Evolutionary conservation across 176 grass and related monocot species (phyloP), one percentile per base, ranked within the genome.

Genomic region (Cenchrus fungigraminus): DNA sequence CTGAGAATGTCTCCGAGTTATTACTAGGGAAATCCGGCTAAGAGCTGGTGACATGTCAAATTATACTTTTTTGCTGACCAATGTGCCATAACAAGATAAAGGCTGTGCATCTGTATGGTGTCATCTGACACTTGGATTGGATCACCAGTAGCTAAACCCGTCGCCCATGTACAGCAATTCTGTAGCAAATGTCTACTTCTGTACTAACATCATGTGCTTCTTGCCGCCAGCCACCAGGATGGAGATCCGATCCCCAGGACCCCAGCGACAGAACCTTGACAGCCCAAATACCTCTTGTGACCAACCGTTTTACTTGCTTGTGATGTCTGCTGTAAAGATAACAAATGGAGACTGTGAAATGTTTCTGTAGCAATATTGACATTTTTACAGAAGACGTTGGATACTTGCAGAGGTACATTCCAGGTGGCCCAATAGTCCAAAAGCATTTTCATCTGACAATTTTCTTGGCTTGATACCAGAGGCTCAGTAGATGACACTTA

Each of bases 231-330:
- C 89, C 6, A 97, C 87, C 4, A 91, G 91, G 37, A 86, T 72
- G 59, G 93, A 93, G 84, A 93, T 93, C 75, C 56, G 8, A 97
- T 83, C 78, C 82, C 91, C 91, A 90, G 93, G 2, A 94, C 89
- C 91, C 91, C 82, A 84, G 93, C 3, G 87, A 90, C 1, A 97
- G 79, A 55, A 91, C 91, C 78, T 97, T 97, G 10, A 97, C 94
- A 97, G 67, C 11, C 94, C 91, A 0, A 94, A 47, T 19, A 87
- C 89, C 91, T 94, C 37, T 4, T 4, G 0, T 92, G 57, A 92
- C 68, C 63, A 81, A 78, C 6, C 47, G 47, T 8, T 50, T 11
- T 50, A 50, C 47, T 50, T 50, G 47, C 47, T 11, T 50, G 8
- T 50, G 47, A 50, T 50, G 9, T 50, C 47, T 50, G 47, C 9